Conservation (phyloP, 768 basidiomycete genomes). For the Mycena capillaripes region DNA sequence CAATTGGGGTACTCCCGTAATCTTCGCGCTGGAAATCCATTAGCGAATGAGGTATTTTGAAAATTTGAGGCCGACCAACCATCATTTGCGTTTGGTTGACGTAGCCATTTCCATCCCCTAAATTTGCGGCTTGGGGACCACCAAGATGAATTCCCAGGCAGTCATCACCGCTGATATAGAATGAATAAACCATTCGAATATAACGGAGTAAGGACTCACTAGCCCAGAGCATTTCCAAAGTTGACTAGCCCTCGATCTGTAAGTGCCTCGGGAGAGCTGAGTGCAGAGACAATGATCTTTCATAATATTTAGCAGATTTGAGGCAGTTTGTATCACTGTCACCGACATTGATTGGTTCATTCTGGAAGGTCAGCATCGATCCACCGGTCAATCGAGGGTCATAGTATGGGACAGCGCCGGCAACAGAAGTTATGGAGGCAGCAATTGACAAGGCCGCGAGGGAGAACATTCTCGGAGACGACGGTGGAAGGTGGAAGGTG, state of each 20-base stretch:
- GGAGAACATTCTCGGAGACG: constrained; percentile 18
- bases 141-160: constrained; percentile 61
- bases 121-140: constrained; percentile 54
- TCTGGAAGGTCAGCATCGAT: constrained; percentile 31
- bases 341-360: constrained; percentile 61
- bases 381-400: constrained; percentile 17
- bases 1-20: constrained; percentile 37
- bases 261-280: constrained; percentile 57
- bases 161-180: constrained; percentile 51
- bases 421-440: constrained; percentile 8
- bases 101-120: constrained; percentile 62
- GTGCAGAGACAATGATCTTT: constrained; percentile 58
- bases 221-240: constrained; percentile 60
- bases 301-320: neutral
- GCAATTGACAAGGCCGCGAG: constrained; percentile 4
- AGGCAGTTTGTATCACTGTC: neutral
- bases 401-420: constrained; percentile 16
- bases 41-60: constrained; percentile 44
- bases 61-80: constrained; percentile 22
- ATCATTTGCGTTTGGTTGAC: constrained; percentile 54
- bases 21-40: constrained; percentile 47
- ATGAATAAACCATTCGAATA: constrained; percentile 7
- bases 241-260: constrained; percentile 58
- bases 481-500: neutral
- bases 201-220: constrained; percentile 47